These are phyloP conservation scores for Chlorella vulgaris DNA, from an alignment of 139 green algal species.

Conservation along the genomic window DNA sequence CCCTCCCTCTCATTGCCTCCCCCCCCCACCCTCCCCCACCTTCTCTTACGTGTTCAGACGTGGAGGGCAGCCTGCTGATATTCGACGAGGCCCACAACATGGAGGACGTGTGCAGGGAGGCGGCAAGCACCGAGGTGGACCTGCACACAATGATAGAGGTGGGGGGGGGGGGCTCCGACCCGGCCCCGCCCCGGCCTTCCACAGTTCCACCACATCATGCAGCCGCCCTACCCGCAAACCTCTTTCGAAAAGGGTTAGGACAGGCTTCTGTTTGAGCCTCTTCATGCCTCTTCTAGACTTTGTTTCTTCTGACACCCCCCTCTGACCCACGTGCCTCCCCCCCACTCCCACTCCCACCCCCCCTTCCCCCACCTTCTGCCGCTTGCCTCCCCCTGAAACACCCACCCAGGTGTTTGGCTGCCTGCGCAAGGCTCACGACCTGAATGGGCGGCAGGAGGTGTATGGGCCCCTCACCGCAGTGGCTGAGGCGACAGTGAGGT, in stretches of 20 bases:
- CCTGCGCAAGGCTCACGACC: conserved; percentile 35
- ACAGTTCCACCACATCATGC: neutral
- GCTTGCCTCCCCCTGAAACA: neutral
- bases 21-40: neutral
- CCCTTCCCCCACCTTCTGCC: neutral
- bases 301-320: too few species aligned
- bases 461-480: conserved; percentile 56
- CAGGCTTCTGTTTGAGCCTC: too few species aligned
- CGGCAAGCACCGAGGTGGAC: conserved; percentile 63
- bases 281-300: too few species aligned
- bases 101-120: conserved; percentile 79
- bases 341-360: neutral
- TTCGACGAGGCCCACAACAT: conserved; percentile 99
- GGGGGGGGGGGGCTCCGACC: neutral
- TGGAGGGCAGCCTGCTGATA: conserved; percentile 80
- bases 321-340: too few species aligned
- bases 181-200: neutral
- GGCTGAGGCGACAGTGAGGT: neutral
- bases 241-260: too few species aligned
- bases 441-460: conserved; percentile 45
- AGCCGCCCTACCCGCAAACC: neutral
- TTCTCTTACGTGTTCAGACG: too few species aligned
- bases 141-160: conserved; percentile 56
- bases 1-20: neutral
- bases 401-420: conserved; percentile 5